Percentiles rank a stretch among this genome's conserved stretches.
These are phyloP conservation scores for Diaporthe aspalathi DNA, from an alignment of 2,329 filamentous ascomycete genomes.

Conservation along the genomic window DNA sequence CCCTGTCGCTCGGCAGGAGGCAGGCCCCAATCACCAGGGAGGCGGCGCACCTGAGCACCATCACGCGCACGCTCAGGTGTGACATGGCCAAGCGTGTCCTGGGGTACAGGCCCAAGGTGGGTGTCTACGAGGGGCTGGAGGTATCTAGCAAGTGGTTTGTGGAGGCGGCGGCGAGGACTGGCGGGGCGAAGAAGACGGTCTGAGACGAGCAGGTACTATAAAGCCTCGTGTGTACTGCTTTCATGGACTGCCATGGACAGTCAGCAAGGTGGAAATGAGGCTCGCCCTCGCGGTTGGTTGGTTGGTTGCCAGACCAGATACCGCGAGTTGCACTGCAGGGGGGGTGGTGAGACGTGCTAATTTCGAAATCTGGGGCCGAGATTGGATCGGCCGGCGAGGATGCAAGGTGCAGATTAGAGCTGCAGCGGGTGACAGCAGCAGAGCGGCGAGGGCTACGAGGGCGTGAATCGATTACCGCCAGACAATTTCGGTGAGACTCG, in stretches of 20 bases:
- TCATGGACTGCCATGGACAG: background rate
- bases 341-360: background rate
- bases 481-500: background rate
- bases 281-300: background rate
- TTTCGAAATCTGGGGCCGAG: background rate
- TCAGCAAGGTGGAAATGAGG: background rate
- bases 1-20: no score
- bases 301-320: background rate
- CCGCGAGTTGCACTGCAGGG: background rate
- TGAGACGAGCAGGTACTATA: background rate
- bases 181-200: background rate
- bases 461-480: background rate
- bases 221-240: no score
- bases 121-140: slow-evolving; percentile 39
- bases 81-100: no score
- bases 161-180: slow-evolving; percentile 28
- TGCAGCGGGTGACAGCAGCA: background rate
- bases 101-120: slow-evolving; percentile 40
- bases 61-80: no score
- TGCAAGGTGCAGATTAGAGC: slow-evolving; percentile 7
- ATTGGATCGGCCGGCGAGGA: slow-evolving; percentile 3
- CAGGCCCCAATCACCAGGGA: no score
- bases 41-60: no score
- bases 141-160: slow-evolving; percentile 41
- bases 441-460: background rate